Base-by-base conservation (phyloP, 2,329 filamentous ascomycete genomes). In the Colletotrichum tropicale region DNA sequence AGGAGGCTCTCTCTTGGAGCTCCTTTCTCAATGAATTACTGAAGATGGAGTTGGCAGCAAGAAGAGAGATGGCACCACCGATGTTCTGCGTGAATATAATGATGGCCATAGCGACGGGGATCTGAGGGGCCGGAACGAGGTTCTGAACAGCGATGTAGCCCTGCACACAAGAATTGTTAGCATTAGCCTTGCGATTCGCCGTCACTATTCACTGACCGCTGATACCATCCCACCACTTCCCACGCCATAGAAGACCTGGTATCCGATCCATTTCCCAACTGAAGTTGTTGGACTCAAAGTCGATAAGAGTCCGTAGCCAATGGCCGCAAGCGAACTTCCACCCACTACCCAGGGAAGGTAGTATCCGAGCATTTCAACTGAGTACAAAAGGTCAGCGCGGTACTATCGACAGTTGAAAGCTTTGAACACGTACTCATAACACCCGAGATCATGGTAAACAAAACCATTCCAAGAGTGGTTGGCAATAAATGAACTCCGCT, bases 401-500 rank as follows among this genome's bases (percentile, higher is more conserved):
- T 15, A 58, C 26, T 58, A 1, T 30, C 5, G 7, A 58, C 10
- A 18, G 13, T 26, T 10, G 8, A 7, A 9, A 4, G n/a, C 1
- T 2, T 21, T 28, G 24, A 3, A 13, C 0, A 52, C 78, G 2
- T 77, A 80, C 78, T 82, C 18, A 81, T 71, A 1, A 76, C 79
- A 18, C 84, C 84, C 3, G 78, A 76, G 12, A 81, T 68, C 13
- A 81, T 66, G 24, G 78, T 72, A 18, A 78, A 76, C 18, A 79
- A 8, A 5, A 79, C 48, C 61, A 79, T 73, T 2, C 77, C 70
- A 5, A 81, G n/a, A 15, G 80, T 81, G 2, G 74, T 71, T 5
- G 81, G 78, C 18, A 85, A 78, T 52, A 80, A 78, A 67, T 80
- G 77, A 15, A 84, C 79, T 32, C 82, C 82, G 16, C 80, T 81